phyloP scores from a whole-genome alignment of 805 yeast species.

The Metschnikowia drakensbergensis region DNA sequence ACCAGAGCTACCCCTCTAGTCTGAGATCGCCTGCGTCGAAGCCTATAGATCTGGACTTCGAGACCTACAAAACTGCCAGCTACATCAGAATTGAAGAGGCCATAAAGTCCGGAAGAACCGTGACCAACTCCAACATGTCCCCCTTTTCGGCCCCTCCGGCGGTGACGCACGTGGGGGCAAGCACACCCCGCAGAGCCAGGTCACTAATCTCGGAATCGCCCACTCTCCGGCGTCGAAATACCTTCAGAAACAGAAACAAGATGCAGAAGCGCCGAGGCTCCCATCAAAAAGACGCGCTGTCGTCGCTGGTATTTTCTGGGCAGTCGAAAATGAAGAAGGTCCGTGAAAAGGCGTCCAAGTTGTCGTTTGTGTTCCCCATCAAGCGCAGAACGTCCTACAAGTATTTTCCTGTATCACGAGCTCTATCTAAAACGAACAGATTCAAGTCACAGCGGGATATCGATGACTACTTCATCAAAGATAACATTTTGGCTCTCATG shows the following conservation, averaged over 20 bases:
- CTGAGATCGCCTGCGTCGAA: neutral
- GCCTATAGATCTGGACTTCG: neutral
- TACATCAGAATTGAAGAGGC: conserved; percentile 16
- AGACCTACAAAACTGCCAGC: conserved; percentile 11
- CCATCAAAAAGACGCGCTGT: neutral
- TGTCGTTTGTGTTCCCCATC: conserved; percentile 32
- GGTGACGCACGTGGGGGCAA: conserved; percentile 13
- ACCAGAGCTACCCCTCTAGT: conserved; percentile 6
- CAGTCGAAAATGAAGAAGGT: conserved; percentile 6
- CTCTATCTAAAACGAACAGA: conserved; percentile 19
- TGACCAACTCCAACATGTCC: neutral
- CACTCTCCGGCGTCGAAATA: conserved; percentile 28
- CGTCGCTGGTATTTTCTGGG: conserved; percentile 10
- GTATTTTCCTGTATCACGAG: conserved; percentile 18
- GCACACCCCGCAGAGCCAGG: conserved; percentile 19
- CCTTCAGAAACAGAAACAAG: conserved; percentile 27
- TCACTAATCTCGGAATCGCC: conserved; percentile 32
- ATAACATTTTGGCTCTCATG: conserved; percentile 22
- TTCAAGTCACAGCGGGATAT: conserved; percentile 18
- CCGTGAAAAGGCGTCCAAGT: conserved; percentile 1
- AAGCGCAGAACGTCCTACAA: conserved; percentile 31
- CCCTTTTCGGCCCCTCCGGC: conserved; percentile 8
- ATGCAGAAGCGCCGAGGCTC: conserved; percentile 20
- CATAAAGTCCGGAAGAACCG: conserved; percentile 10
- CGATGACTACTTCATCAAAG: conserved; percentile 15